Evolutionary conservation across 2,329 filamentous ascomycete genomes (phyloP).

Genomic region (Exophiala mesophila): DNA sequence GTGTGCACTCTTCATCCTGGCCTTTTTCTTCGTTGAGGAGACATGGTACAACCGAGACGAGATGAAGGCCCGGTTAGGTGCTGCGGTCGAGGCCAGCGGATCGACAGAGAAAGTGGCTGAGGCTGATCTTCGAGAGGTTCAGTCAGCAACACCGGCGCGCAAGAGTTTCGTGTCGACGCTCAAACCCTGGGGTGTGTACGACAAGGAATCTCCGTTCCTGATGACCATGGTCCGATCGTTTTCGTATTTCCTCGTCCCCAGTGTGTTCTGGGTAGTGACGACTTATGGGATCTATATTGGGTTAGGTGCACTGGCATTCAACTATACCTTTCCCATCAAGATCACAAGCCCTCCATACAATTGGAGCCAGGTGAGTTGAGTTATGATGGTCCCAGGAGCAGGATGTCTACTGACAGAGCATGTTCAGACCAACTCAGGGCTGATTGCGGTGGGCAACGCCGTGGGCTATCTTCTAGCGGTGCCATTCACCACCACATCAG

Average conservation of each 20-base stretch:
- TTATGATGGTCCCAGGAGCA: background rate
- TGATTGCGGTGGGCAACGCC: slow-evolving; percentile 40
- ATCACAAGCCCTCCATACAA: slow-evolving; percentile 33
- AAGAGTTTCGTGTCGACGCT: slow-evolving; percentile 42
- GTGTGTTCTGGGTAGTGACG: slow-evolving; percentile 47
- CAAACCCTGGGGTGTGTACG: slow-evolving; percentile 41
- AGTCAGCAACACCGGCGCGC: slow-evolving; percentile 31
- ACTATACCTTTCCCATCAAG: slow-evolving; percentile 47
- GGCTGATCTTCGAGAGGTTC: slow-evolving; percentile 32
- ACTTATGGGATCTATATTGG: slow-evolving; percentile 49
- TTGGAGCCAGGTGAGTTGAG: slow-evolving; percentile 37
- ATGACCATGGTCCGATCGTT: slow-evolving; percentile 44
- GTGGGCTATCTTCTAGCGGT: slow-evolving; percentile 39
- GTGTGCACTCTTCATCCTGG: slow-evolving; percentile 38
- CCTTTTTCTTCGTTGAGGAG: slow-evolving; percentile 58
- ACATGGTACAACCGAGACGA: slow-evolving; percentile 44
- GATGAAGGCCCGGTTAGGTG: slow-evolving; percentile 16
- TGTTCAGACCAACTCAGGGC: slow-evolving; percentile 39
- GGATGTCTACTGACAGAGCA: background rate
- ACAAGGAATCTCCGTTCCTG: slow-evolving; percentile 43
- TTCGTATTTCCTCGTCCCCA: slow-evolving; percentile 46
- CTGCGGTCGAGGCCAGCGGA: slow-evolving; percentile 1
- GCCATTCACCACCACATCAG: slow-evolving; percentile 41
- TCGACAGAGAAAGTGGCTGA: slow-evolving; percentile 17
- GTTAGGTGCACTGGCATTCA: slow-evolving; percentile 47